Percentiles rank a stretch among this genome's conserved stretches.
phyloP scores from a whole-genome alignment of 2,329 filamentous ascomycete species.

The Colletotrichum sp. region DNA sequence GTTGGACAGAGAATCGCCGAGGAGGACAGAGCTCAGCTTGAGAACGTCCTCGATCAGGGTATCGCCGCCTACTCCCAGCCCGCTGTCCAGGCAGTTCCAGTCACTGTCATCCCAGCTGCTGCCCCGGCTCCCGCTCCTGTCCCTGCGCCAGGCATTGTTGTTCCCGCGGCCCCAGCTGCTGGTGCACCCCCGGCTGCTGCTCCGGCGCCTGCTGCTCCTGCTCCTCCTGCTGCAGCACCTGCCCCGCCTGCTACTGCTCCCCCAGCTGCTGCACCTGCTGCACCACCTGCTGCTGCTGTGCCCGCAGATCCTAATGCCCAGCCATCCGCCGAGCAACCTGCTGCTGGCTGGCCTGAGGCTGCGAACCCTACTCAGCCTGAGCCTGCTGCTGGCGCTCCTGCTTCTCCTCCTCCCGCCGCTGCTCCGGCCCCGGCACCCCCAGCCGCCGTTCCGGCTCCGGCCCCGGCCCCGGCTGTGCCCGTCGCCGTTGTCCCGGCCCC shows the following conservation, averaged over 20 bases:
- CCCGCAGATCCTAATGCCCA: not conserved
- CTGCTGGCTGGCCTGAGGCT: not conserved
- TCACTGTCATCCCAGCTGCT: not conserved
- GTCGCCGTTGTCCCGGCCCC: not conserved
- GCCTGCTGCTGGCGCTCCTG: not conserved
- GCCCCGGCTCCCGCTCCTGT: not conserved
- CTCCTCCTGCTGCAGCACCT: not conserved
- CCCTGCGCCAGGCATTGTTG: not conserved
- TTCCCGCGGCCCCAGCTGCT: not conserved
- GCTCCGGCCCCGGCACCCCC: not conserved
- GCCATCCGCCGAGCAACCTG: not conserved
- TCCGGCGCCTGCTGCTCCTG: not conserved
- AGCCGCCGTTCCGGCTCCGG: not conserved
- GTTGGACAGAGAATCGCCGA: constrained; percentile 30
- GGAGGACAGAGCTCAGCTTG: constrained; percentile 26
- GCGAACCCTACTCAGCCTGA: not conserved
- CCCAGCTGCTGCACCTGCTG: not conserved
- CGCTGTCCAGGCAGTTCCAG: not conserved
- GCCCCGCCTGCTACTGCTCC: not conserved
- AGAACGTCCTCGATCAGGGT: constrained; percentile 23
- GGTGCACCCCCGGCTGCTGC: not conserved
- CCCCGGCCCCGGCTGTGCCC: not conserved
- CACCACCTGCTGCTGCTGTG: not conserved
- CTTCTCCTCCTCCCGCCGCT: not conserved
- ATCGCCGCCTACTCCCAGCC: constrained; percentile 23